Evolutionary conservation across 2,329 filamentous ascomycete species (phyloP), one percentile per base, ranked within the genome.

Genomic region (Fusarium robinianum): DNA sequence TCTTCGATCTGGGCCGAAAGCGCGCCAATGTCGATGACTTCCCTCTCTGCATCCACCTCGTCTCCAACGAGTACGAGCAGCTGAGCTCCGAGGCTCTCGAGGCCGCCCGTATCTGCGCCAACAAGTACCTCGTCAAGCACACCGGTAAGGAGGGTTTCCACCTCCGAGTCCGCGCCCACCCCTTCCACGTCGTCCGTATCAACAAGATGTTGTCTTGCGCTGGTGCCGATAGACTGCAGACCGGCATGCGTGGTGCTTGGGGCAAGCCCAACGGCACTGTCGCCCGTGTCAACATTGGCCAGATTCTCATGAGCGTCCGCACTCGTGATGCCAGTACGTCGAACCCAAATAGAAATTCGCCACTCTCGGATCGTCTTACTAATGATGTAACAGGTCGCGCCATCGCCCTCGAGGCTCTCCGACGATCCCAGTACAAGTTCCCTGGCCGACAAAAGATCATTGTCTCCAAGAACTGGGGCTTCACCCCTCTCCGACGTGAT

Each of bases 141-240:
- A 74, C 77, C 65, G 84, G 84, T 73, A 87, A 87, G 80, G 84
- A 87, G 69, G 74, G 76, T 70, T 87, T 87, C 81, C 84, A 87
- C 73, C 76, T 87, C 63, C 83, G 84, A 66, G 80, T 87, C 71
- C 84, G 94, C 72, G 91, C 90, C 71, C 94, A 99, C 84, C 94
- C 94, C 63, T 99, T 89, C 90, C 94, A 99, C 84, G 94, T 99
- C 79, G 88, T 99, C 83, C 94, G 94, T 79, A 99, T 99, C 91
- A 99, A 99, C 90, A 99, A 99, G 88, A 99, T 99, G 94, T 92
- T 99, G 90, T 97, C 94, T 73, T 99, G 94, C 78, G 94, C 94
- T 71, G 94, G 94, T 84, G 94, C 94, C 86, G 94, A 99, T 97
- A 90, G 94, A 87, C 83, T 99, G 77, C 94, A 99, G 80, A 99